Evolutionary conservation across 2,329 filamentous ascomycete genomes (phyloP).

Genomic region (Colletotrichum tropicale): DNA sequence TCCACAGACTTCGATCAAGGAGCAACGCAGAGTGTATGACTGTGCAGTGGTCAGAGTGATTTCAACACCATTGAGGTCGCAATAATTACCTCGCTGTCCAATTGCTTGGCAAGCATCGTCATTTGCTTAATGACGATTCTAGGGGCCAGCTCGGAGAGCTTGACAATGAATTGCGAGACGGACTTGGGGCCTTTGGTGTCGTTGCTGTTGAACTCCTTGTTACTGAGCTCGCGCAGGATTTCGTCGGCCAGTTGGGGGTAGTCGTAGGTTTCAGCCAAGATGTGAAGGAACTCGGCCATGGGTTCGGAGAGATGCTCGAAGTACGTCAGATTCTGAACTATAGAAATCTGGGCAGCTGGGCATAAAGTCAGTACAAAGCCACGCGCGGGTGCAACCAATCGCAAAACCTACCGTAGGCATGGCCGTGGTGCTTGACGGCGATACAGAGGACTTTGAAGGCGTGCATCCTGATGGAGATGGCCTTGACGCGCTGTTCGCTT

Average conservation of each 20-base stretch:
- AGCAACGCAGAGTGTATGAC: constrained; percentile 92
- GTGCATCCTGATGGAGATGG: constrained; percentile 89
- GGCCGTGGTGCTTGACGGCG: constrained; percentile 95
- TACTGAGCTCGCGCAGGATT: constrained; percentile 90
- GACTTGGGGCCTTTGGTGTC: constrained; percentile 96
- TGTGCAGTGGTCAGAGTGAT: constrained; percentile 30
- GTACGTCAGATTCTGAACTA: constrained; percentile 96
- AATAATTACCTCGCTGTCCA: constrained; percentile 81
- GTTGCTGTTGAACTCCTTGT: constrained; percentile 97
- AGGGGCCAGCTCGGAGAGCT: constrained; percentile 89
- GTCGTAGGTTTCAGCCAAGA: constrained; percentile 95
- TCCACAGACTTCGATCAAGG: constrained; percentile 95
- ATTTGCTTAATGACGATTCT: constrained; percentile 96
- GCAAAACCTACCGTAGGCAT: constrained; percentile 77
- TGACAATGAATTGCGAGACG: constrained; percentile 90
- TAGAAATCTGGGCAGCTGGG: constrained; percentile 90
- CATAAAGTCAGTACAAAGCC: constrained; percentile 29
- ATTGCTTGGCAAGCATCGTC: constrained; percentile 89
- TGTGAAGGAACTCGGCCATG: constrained; percentile 98
- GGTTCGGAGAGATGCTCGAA: constrained; percentile 99
- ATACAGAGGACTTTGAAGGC: constrained; percentile 97
- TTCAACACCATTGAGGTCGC: too few species aligned
- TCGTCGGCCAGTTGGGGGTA: constrained; percentile 95
- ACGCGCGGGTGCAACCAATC: background rate
- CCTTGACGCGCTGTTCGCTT: constrained; percentile 91